Percentiles rank a stretch among this genome's conserved stretches.
These are phyloP conservation scores for Suillus sp. DNA, from an alignment of 768 basidiomycete genomes.

Conservation along the genomic window DNA sequence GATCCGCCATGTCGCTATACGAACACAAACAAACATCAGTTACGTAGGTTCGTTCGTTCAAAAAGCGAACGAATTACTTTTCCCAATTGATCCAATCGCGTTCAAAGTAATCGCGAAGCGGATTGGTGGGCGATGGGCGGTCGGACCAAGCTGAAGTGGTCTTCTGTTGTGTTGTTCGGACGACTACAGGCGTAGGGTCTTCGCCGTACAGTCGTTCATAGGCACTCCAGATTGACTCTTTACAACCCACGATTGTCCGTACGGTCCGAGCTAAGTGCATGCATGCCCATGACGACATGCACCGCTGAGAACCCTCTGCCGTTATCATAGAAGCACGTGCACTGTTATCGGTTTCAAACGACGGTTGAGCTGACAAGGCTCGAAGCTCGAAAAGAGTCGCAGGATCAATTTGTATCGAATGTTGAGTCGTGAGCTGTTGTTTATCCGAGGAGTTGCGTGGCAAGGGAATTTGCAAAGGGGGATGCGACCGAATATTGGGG, in stretches of 20 bases:
- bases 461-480: constrained; percentile 52
- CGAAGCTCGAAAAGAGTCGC: constrained; percentile 36
- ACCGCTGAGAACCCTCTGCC: constrained; percentile 28
- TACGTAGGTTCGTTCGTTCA: constrained; percentile 5
- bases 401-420: constrained; percentile 26
- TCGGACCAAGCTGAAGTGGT: constrained; percentile 21
- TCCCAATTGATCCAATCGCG: constrained; percentile 70
- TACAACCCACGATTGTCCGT: constrained; percentile 59
- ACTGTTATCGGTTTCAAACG: constrained; percentile 27
- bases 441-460: constrained; percentile 49
- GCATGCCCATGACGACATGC: constrained; percentile 48
- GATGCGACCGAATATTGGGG: constrained; percentile 50
- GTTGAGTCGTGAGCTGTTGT: constrained; percentile 16
- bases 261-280: constrained; percentile 70
- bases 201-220: constrained; percentile 52
- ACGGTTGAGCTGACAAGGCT: constrained; percentile 23
- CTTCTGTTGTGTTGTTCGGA: constrained; percentile 38
- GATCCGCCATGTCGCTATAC: constrained; percentile 73
- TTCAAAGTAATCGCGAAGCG: constrained; percentile 63
- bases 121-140: constrained; percentile 27
- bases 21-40: constrained; percentile 11
- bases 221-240: constrained; percentile 68
- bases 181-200: constrained; percentile 39
- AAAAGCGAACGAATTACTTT: constrained; percentile 45
- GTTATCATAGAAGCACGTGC: constrained; percentile 12